Evolutionary conservation across 1,139 yeast species (phyloP), one percentile per base, ranked within the genome.

Genomic region (Hanseniaspora gamundiae): DNA sequence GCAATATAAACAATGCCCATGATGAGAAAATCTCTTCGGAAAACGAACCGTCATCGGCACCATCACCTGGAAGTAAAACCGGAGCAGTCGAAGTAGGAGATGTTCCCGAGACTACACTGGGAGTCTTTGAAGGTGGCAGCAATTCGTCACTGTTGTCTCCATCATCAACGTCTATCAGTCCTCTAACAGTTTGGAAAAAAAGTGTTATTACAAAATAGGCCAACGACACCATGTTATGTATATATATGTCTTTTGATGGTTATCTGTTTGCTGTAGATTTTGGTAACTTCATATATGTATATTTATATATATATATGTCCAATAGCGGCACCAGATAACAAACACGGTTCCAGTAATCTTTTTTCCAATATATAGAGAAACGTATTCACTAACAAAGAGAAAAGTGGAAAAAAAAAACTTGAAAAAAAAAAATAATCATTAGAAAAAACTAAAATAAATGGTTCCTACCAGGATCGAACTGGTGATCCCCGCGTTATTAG

Each of bases 11-110:
- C 35, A 93, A 67, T 0, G 98, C 97, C 99, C 98, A 93, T 0
- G 95, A 85, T 9, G 94, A 82, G 61, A 87, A 91, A 55, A 91
- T 87, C 62, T 91, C 98, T 55, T 91, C 95, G 2, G 93, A 80
- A n/a, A 87, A 84, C 0, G 97, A 96, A 56, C 85, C 86, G 42
- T 75, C 80, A 44, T 74, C 83, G 5, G 39, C 29, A 47, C 75
- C 84, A 38, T 59, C 64, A 19, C 57, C 69, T 5, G 68, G 68
- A 42, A 63, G 64, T 0, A 82, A 48, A 72, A 40, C 13, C n/a
- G 70, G 52, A 14, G 74, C 76, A 5, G 65, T 55, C 41, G 70
- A 74, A 38, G 69, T 74, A 22, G 62, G 65, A n/a, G 51, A n/a
- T 57, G 57, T 20, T 43, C 51, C 41, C 2, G 46, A 39, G 22